Conservation (phyloP, 108 stramenopile genomes). For the Heterococcus sp. region DNA sequence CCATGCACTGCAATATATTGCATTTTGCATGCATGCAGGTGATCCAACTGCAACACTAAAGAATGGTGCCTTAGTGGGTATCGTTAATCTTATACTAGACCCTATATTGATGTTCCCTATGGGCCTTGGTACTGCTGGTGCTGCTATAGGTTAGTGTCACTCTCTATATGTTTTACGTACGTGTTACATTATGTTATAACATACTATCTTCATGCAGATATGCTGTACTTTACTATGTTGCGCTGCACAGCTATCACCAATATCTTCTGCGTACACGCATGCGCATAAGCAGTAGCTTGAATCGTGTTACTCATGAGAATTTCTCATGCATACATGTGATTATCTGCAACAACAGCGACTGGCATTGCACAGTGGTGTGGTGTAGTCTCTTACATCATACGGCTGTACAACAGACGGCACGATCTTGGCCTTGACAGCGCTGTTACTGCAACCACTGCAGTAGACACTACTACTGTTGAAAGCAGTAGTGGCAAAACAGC, state of each 20-base stretch:
- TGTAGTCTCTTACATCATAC: neutral
- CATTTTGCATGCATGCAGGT: constrained; percentile 11
- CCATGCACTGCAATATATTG: neutral
- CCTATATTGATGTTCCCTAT: constrained; percentile 36
- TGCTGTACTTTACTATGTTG: no score
- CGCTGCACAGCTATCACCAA: no score
- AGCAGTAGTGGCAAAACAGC: neutral
- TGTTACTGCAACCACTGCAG: no score
- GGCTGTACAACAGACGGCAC: neutral
- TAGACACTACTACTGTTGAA: neutral
- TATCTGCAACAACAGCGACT: neutral
- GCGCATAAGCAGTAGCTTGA: no score
- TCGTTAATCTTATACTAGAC: constrained; percentile 30
- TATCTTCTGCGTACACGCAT: no score
- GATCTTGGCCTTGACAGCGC: neutral
- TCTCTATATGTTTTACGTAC: constrained; percentile 36
- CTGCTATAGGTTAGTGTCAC: constrained; percentile 16
- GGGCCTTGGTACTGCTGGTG: constrained; percentile 20
- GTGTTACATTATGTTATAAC: no score
- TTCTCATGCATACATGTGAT: neutral
- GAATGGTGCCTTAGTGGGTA: constrained; percentile 21
- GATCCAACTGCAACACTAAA: constrained; percentile 20
- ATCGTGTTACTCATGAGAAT: no score
- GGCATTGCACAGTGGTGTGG: constrained; percentile 5
- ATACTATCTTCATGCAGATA: no score